Base-by-base conservation (phyloP, 2,329 filamentous ascomycete genomes). In the Anthostomella pinea region DNA sequence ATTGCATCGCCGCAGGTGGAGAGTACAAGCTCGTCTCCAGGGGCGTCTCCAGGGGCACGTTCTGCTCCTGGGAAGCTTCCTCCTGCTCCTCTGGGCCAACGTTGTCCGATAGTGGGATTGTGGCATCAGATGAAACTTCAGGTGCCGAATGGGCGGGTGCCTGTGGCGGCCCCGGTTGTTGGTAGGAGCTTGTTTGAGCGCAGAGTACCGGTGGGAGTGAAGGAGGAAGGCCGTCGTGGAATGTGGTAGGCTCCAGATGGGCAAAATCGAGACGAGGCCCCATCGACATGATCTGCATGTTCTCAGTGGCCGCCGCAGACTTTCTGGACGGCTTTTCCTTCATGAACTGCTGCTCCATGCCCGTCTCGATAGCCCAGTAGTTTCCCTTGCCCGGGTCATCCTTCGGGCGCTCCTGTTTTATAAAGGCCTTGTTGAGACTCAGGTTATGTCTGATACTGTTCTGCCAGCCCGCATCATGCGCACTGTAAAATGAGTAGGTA, bases 391-490 rank as follows among this genome's bases (percentile, higher is more conserved):
- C 93, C 3, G 91, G 90, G 56, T 97, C 93, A 58, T 96, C 90
- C 71, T 97, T 97, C 39, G 90, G 89, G 41, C 93, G 79, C 63
- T 96, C 90, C 57, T 95, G 85, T 68, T 97, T 97, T 60, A 90
- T 82, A 58, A 97, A 97, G 30, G 87, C 87, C 67, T 97, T 97
- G 73, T 96, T 95, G 28, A 98, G 73, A 58, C 90, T 96, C 21
- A 98, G 79, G 53, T 98, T 98, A 65, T 98, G 93, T 21, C 93
- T 85, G 61, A 98, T 98, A 68, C 93, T 97, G 65, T 98, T 98
- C 65, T 97, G 91, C 93, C 93, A 98, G 46, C 93, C 91, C 8
- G 86, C 81, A 54, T 96, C 89, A 38, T 83, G 78, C 27, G 81
- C 77, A 51, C 79, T 83, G 69, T 97, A 98, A 65, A 91, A 96